Conservation (phyloP, 1,284 basidiomycete genomes). For the Ceratobasidium sp. region DNA sequence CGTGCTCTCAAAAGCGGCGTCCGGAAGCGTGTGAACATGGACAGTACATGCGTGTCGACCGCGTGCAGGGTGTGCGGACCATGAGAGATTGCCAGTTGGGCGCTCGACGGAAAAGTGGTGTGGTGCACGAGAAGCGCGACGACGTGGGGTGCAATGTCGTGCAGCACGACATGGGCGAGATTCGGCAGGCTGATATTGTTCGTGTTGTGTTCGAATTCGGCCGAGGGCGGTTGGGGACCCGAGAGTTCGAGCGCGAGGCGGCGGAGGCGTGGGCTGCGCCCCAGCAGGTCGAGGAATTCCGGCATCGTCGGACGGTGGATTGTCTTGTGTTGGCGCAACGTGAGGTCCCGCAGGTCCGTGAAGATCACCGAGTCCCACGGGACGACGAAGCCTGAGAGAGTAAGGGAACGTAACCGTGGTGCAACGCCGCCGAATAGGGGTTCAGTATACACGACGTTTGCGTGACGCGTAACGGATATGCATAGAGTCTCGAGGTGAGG, state of each 20-base stretch:
- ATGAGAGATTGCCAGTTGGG: constrained; percentile 32
- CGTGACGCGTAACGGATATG: constrained; percentile 33
- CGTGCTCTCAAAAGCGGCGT: constrained; percentile 35
- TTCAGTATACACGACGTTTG: constrained; percentile 5
- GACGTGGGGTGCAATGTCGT: constrained; percentile 34
- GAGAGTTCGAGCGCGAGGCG: constrained; percentile 32
- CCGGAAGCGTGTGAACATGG: constrained; percentile 37
- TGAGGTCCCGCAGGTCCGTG: constrained; percentile 20
- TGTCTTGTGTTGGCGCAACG: constrained; percentile 22
- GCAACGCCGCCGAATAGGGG: constrained; percentile 22
- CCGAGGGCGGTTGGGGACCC: constrained; percentile 18
- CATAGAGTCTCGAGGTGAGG: constrained; percentile 31
- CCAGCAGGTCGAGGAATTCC: constrained; percentile 16
- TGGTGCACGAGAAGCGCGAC: constrained; percentile 33
- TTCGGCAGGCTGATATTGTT: constrained; percentile 9
- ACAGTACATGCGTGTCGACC: constrained; percentile 35
- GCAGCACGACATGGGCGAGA: constrained; percentile 22
- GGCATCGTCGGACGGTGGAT: constrained; percentile 22
- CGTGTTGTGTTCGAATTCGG: constrained; percentile 17
- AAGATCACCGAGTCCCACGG: constrained; percentile 34
- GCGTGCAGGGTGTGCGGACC: constrained; percentile 35
- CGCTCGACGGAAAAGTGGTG: constrained; percentile 18
- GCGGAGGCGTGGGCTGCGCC: constrained; percentile 18
- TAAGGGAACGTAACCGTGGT: constrained; percentile 20
- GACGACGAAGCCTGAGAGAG: constrained; percentile 21